A percentile compares a stretch with the other conserved stretches of the same genome.
Evolutionary conservation across 2,329 filamentous ascomycete species (phyloP).

Genomic region (Colletotrichum higginsianum): DNA sequence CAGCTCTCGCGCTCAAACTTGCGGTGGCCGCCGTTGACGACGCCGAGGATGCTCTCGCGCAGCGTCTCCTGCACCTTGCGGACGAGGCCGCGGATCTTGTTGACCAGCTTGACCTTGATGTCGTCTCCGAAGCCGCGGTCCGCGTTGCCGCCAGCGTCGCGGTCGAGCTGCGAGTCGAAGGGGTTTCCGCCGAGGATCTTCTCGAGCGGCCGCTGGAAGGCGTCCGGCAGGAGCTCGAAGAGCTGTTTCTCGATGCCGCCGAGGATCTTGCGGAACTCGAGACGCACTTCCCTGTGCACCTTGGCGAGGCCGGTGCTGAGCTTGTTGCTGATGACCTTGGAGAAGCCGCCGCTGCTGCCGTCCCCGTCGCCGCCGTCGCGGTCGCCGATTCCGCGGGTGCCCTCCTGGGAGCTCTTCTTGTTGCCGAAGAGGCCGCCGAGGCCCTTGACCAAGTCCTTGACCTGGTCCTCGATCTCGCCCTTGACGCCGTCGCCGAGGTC

Average conservation of each 20-base stretch:
- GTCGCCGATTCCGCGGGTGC: constrained; percentile 51
- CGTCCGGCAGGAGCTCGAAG: constrained; percentile 60
- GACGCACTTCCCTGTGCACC: constrained; percentile 61
- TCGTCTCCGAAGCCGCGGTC: constrained; percentile 60
- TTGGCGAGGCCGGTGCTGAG: constrained; percentile 60
- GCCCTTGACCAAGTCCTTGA: constrained; percentile 61
- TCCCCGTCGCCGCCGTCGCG: constrained; percentile 46
- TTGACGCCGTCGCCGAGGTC: constrained; percentile 61
- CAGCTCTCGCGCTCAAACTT: constrained; percentile 63
- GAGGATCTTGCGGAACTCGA: constrained; percentile 62
- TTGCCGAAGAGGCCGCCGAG: constrained; percentile 58
- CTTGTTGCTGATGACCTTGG: constrained; percentile 62
- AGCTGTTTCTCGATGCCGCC: constrained; percentile 62
- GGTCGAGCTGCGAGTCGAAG: constrained; percentile 60
- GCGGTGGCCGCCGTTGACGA: constrained; percentile 63
- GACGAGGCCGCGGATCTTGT: constrained; percentile 60
- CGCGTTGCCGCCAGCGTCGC: constrained; percentile 48
- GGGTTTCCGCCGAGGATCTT: constrained; percentile 64
- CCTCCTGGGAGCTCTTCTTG: constrained; percentile 50
- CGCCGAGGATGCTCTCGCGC: constrained; percentile 59
- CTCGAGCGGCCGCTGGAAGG: constrained; percentile 60
- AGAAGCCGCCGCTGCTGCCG: constrained; percentile 56
- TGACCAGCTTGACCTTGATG: constrained; percentile 59
- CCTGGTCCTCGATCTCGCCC: constrained; percentile 61
- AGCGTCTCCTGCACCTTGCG: constrained; percentile 62